Evolutionary conservation across 176 grass and related monocot species (phyloP).

Genomic region (Eremochloa ophiuroides): DNA sequence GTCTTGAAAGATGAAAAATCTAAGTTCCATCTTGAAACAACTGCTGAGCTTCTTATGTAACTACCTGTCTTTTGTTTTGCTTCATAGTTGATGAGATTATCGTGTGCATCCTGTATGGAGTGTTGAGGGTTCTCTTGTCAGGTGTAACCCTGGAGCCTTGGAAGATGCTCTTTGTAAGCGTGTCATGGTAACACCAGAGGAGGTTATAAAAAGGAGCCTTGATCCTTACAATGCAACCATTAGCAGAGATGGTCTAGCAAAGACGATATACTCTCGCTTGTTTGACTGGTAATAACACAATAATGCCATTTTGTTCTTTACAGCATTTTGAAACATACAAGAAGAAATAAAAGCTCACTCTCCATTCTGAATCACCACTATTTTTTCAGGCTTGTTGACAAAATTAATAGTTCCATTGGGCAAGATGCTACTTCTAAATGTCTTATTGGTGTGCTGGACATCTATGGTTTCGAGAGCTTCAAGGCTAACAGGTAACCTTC

Average conservation of each 20-base stretch:
- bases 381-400: slow-evolving; percentile 82
- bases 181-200: slow-evolving; percentile 97
- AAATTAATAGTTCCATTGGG: slow-evolving; percentile 96
- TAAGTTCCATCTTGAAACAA: slow-evolving; percentile 96
- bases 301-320: slow-evolving; percentile 23
- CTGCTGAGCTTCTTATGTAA: slow-evolving; percentile 97
- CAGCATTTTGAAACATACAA: neutral
- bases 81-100: slow-evolving; percentile 13
- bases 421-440: slow-evolving; percentile 89
- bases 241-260: slow-evolving; percentile 97
- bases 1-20: slow-evolving; percentile 93
- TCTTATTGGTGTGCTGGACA: slow-evolving; percentile 96
- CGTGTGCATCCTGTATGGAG: slow-evolving; percentile 7
- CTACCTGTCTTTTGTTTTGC: slow-evolving; percentile 27
- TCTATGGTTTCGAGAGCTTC: slow-evolving; percentile 99
- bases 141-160: slow-evolving; percentile 82
- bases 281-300: slow-evolving; percentile 98
- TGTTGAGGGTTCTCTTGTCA: slow-evolving; percentile 45
- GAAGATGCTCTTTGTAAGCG: slow-evolving; percentile 96
- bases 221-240: slow-evolving; percentile 89
- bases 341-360: neutral
- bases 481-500: slow-evolving; percentile 75
- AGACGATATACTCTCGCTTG: slow-evolving; percentile 95
- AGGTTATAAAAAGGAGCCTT: slow-evolving; percentile 96
- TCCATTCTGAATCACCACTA: slow-evolving; percentile 14